Evolutionary conservation across 805 yeast genomes (phyloP).

Genomic region (Diddensiella santjacobensis): DNA sequence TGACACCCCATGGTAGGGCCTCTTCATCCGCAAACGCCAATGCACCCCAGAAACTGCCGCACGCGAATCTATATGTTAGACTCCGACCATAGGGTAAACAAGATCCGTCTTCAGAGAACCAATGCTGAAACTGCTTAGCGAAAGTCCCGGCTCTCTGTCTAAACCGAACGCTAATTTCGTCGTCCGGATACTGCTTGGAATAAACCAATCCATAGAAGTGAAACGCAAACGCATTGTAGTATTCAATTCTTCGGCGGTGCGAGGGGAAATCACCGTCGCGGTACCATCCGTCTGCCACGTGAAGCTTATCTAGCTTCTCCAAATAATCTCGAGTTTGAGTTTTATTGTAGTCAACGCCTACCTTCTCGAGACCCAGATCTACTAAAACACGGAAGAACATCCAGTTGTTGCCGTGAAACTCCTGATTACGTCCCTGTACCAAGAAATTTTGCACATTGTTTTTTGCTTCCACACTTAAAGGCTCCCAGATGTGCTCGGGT

Average conservation of each 20-base stretch:
- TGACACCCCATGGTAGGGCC: constrained; percentile 23
- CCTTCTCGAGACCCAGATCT: constrained; percentile 28
- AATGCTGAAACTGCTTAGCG: constrained; percentile 28
- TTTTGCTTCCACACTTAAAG: constrained; percentile 24
- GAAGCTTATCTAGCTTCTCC: constrained; percentile 26
- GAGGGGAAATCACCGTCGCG: constrained; percentile 28
- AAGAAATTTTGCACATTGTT: constrained; percentile 24
- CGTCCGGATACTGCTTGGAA: constrained; percentile 19
- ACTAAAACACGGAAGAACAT: constrained; percentile 32
- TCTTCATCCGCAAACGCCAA: constrained; percentile 21
- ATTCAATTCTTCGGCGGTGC: constrained; percentile 25
- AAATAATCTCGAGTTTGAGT: constrained; percentile 20
- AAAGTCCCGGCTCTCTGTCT: constrained; percentile 24
- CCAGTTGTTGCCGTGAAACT: constrained; percentile 29
- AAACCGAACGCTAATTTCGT: constrained; percentile 20
- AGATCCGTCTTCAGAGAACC: constrained; percentile 25
- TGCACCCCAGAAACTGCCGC: constrained; percentile 27
- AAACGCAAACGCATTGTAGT: constrained; percentile 34
- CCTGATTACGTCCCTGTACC: constrained; percentile 20
- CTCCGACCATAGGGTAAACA: constrained; percentile 28
- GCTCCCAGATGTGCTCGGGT: constrained; percentile 32
- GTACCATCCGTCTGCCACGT: constrained; percentile 34
- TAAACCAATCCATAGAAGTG: constrained; percentile 33
- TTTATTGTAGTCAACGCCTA: constrained; percentile 23
- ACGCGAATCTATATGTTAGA: constrained; percentile 27